Evolutionary conservation across 495 filamentous ascomycete genomes (phyloP), one percentile per base, ranked within the genome.

Genomic region (Penicillium parvum): DNA sequence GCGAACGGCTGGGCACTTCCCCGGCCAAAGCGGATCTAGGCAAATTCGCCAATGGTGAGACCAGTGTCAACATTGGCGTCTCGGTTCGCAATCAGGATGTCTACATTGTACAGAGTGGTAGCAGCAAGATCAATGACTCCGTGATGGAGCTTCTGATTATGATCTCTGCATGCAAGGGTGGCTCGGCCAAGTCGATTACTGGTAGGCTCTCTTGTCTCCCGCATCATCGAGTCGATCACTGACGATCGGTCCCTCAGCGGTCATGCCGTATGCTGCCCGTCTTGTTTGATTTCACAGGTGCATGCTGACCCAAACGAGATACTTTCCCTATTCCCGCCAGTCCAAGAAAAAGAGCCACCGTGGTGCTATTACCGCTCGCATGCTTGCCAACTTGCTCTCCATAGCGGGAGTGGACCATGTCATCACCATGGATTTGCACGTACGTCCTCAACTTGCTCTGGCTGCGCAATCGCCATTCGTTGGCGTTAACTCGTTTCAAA

Each of bases 91-190:
- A 98, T 57, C 92, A 98, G 63, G 90, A 98, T 78, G 90, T 98
- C 43, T 98, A 97, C 68, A 90, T 98, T 58, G 85, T 98, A 12
- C 92, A 98, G 76, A 96, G 91, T 52, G 92, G 92, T 40, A 96
- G 94, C 66, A 74, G 78, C 55, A 90, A 86, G 78, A 94, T 96
- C 76, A 98, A 98, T 69, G 94, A 98, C 68, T 91, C 86, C 50
- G 86, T 98, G 57, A 95, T 98, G 86, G 92, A 98, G 74, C 76
- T 98, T 44, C 79, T 97, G 56, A 96, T 98, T 65, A 90, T 98
- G 85, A 96, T 97, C 55, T 91, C 88, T 45, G 92, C 92, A 37
- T 97, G 92, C 76, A 98, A 95, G 63, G 89, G 92, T 59, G 91
- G 90, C 43, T 97, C 94, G 28, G 87, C 94, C 37, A 95, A 90